Base-by-base conservation (phyloP, 2,329 filamentous ascomycete genomes). In the Penicillium italicum region DNA sequence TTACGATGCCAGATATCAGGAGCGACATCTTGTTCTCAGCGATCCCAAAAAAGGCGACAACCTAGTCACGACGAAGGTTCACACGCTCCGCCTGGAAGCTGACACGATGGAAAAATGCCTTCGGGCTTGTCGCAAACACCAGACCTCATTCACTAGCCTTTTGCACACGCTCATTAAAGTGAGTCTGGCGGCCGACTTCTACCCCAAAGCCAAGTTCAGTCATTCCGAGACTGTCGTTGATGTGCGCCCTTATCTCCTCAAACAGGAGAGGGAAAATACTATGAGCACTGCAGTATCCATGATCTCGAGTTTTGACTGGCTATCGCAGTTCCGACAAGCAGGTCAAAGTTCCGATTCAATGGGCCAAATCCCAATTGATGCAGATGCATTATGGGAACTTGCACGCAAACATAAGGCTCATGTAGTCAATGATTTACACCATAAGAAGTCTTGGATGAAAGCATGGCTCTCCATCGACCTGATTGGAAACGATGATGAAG, bases 131-230 rank as follows among this genome's bases (percentile, higher is more conserved):
- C 51, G 45, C n/a, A 18, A 42, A 24, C 51, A 49, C 28, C 28
- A 49, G n/a, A 38, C 45, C 24, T 48, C 51, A 20, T 54, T 54
- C 26, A 54, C 51, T 5, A 49, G 51, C 37, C 33, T 54, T n/a
- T 30, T 54, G n/a, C 45, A 54, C 36, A 48, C 51, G 22, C 44
- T 54, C 11, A 48, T 54, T 24, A 47, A 47, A 22, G 44, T 54
- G 2, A 42, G 16, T 12, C 30, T 54, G 28, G 43, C 44, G 22
- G 26, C 51, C 1, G 51, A 54, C 12, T 54, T 47, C 28, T 54
- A 54, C 34, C 51, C 51, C 8, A 48, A 48, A 20, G 37, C 44
- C 7, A 54, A 54, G 37, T 30, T 44, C 45, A 44, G 37, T 14
- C 38, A 49, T 30, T 49, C 52, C 5, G 34, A 44, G 10, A 30